Evolutionary conservation across 2,329 filamentous ascomycete species (phyloP).

Genomic region (Talaromyces verruculosus): DNA sequence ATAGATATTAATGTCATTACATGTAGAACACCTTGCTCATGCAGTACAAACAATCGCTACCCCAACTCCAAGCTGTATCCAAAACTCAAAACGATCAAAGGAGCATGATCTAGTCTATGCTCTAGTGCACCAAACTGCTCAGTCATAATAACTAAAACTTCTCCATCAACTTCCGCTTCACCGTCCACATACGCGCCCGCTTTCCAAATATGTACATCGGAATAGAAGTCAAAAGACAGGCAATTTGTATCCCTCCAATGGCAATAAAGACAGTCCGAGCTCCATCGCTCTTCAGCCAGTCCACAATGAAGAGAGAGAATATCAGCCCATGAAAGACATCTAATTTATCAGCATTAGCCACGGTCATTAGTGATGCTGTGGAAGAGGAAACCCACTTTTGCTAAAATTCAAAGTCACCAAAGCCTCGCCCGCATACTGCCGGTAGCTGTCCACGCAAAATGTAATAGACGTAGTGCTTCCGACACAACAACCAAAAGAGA

Average conservation of each 20-base stretch:
- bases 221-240: constrained; percentile 70
- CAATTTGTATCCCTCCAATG: constrained; percentile 81
- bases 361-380: constrained; percentile 25
- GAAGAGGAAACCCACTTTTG: constrained; percentile 60
- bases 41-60: background rate
- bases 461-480: constrained; percentile 91
- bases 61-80: background rate
- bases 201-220: constrained; percentile 97
- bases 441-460: constrained; percentile 89
- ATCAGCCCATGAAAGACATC: constrained; percentile 84
- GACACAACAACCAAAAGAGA: constrained; percentile 88
- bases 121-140: background rate
- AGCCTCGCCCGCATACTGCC: constrained; percentile 90
- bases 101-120: background rate
- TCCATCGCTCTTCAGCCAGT: constrained; percentile 76
- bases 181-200: constrained; percentile 89
- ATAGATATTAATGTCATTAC: too few species aligned
- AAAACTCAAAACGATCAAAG: background rate
- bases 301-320: constrained; percentile 83
- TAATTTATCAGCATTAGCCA: constrained; percentile 33
- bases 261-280: constrained; percentile 76
- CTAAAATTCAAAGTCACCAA: constrained; percentile 91
- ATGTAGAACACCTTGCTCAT: background rate
- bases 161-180: constrained; percentile 82
- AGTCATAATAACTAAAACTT: constrained; percentile 52